Base-by-base conservation (phyloP, 441 rosid genomes). In the Pelargonium cotyledonis region DNA sequence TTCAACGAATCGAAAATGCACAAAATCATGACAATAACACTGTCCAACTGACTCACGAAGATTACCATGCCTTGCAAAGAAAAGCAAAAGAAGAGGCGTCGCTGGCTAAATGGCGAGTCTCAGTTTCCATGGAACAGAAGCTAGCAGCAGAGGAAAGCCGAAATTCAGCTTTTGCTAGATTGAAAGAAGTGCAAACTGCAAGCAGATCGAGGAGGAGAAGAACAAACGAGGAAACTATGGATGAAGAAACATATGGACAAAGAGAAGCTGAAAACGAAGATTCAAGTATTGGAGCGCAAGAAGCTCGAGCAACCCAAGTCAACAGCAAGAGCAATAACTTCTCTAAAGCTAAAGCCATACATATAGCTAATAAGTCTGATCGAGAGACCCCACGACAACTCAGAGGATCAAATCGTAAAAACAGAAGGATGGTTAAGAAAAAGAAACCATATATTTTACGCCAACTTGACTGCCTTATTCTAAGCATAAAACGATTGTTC, bases 41-140 rank as follows among this genome's bases (percentile, higher is more conserved):
- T 3, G 58, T 51, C 19, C 58, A n/a, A 1, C 58, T 51, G 18
- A 51, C 18, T 1, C 15, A 14, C 16, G 58, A 51, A 14, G 58
- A 51, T 16, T 51, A 51, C 18, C 58, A 51, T n/a, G 58, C 58
- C 58, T n/a, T 51, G 8, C 58, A 51, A 65, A 67, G 73, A 66
- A 74, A 71, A 79, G 90, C 75, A 1, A 74, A 80, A 69, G 87
- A 88, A 62, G 84, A 83, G 66, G 66, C 72, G 29, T 72, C 76
- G 2, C 77, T 80, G 7, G 83, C 85, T 0, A 72, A 77, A 8
- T 76, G 86, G 92, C 75, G 87, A 60, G 64, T 88, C 19, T 65
- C 82, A 0, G 83, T 77, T 6, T 72, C 88, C 3, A 3, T 41
- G 53, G 86, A 88, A 64, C 86, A 84, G 81, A 85, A 74, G 79